Evolutionary conservation across 2,329 filamentous ascomycete species (phyloP), one percentile per base, ranked within the genome.

Genomic region (Cladorrhinum sp.): DNA sequence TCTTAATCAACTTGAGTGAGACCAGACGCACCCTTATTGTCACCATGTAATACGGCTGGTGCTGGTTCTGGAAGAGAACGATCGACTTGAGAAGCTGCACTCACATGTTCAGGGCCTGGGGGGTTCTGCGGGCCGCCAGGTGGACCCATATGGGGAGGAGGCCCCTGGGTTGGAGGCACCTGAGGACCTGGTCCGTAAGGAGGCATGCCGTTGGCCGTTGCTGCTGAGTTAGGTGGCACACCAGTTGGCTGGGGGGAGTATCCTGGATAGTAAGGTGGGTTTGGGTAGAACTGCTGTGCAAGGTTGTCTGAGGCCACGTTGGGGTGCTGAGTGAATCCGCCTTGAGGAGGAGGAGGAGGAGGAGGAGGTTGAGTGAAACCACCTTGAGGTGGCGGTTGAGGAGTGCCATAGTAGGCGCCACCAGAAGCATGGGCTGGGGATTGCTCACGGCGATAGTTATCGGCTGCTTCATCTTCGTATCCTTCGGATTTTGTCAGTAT

Each of bases 341-440:
- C 68, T 8, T 53, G 60, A 60, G 2, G 64, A 57, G 28, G n/a
- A n/a, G n/a, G n/a, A n/a, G n/a, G n/a, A n/a, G n/a, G n/a, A n/a
- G n/a, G 60, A 60, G 2, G 64, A 57, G 28, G n/a, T n/a, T n/a
- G n/a, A n/a, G n/a, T n/a, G n/a, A n/a, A n/a, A n/a, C n/a, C n/a
- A n/a, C 63, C 60, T 24, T 46, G 55, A 1, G 65, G 62, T 1
- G 63, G 64, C 26, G 65, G 63, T 39, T 64, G 65, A 62, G 79
- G 81, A 66, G 76, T 82, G 16, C 80, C 80, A n/a, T 65, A 64
- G 62, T 79, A 81, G 67, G 76, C 82, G 16, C 80, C 80, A n/a
- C 80, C 81, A 2, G 80, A 83, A 3, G 80, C 80, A 58, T 75
- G 79, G 2, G 79, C 77, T 0, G 80, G 81, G 2, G 81, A 83